Evolutionary conservation across 352 stramenopile species (phyloP).

Genomic region (Phytophthora hibernalis): DNA sequence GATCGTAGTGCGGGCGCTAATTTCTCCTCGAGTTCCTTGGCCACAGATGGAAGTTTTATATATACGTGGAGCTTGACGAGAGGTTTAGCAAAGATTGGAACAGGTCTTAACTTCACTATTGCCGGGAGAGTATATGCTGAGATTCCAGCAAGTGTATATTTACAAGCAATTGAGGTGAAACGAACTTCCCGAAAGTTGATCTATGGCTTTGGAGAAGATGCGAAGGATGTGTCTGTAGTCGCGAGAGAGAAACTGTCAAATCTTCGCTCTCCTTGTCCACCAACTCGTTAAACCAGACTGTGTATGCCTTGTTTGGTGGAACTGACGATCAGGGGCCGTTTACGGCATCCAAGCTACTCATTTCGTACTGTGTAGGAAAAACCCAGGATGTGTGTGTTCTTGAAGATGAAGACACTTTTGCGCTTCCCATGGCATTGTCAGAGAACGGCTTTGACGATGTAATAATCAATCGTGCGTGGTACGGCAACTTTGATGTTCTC

Average conservation of each 20-base stretch:
- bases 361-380: constrained; percentile 30
- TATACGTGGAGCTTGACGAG: constrained; percentile 60
- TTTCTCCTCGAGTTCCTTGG: constrained; percentile 37
- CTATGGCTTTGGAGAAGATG: constrained; percentile 45
- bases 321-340: not conserved
- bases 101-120: constrained; percentile 73
- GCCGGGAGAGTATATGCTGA: constrained; percentile 71
- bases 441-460: not conserved
- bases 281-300: constrained; percentile 9
- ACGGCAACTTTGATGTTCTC: constrained; percentile 60
- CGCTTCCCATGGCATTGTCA: constrained; percentile 7
- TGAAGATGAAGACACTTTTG: constrained; percentile 39
- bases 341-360: constrained; percentile 30
- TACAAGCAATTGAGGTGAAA: constrained; percentile 31
- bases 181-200: constrained; percentile 31
- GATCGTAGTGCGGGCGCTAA: constrained; percentile 14
- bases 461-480: constrained; percentile 49
- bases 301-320: constrained; percentile 31
- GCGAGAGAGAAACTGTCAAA: constrained; percentile 24
- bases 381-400: constrained; percentile 35
- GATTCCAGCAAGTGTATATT: constrained; percentile 37
- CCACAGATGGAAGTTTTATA: constrained; percentile 71
- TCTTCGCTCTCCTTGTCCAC: not conserved
- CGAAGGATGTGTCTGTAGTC: constrained; percentile 45
- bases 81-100: constrained; percentile 74